These are phyloP conservation scores for Calonectria pteridis DNA, from an alignment of 2,329 filamentous ascomycete genomes.

Conservation along the genomic window DNA sequence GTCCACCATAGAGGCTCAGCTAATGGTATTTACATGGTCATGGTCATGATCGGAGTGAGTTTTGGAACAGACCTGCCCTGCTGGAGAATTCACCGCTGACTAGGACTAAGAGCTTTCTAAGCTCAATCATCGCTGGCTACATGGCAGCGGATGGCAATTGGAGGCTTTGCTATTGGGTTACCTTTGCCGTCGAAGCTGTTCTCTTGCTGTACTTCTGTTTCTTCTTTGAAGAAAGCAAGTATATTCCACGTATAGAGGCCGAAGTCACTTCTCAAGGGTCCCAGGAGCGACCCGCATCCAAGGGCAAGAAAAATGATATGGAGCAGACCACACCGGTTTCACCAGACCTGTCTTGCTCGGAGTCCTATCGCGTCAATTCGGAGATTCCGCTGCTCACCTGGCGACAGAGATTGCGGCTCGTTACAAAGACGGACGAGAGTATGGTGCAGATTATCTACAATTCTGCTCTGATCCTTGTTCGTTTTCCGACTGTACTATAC, in stretches of 20 bases:
- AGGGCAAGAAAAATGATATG: constrained; percentile 7
- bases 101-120: constrained; percentile 32
- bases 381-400: constrained; percentile 23
- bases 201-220: constrained; percentile 32
- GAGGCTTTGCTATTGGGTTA: constrained; percentile 43
- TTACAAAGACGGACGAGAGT: constrained; percentile 33
- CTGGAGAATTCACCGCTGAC: neutral
- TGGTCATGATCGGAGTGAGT: constrained; percentile 45
- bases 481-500: constrained; percentile 53
- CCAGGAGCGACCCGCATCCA: neutral
- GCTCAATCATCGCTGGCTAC: constrained; percentile 45
- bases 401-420: constrained; percentile 21
- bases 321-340: neutral
- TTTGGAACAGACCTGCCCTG: neutral
- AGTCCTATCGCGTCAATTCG: neutral
- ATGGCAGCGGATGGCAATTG: constrained; percentile 41
- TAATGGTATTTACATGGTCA: constrained; percentile 45
- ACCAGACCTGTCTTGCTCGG: neutral
- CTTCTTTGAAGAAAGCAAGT: constrained; percentile 45
- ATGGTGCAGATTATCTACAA: constrained; percentile 18
- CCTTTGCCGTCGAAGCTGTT: constrained; percentile 30
- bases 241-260: constrained; percentile 35
- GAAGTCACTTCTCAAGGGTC: neutral
- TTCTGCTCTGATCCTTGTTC: constrained; percentile 15
- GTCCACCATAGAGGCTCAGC: constrained; percentile 45